Percentiles rank a stretch among this genome's conserved stretches.
These are phyloP conservation scores for Colletotrichum lindemuthianum DNA, from an alignment of 2,329 filamentous ascomycete species.

Conservation along the genomic window DNA sequence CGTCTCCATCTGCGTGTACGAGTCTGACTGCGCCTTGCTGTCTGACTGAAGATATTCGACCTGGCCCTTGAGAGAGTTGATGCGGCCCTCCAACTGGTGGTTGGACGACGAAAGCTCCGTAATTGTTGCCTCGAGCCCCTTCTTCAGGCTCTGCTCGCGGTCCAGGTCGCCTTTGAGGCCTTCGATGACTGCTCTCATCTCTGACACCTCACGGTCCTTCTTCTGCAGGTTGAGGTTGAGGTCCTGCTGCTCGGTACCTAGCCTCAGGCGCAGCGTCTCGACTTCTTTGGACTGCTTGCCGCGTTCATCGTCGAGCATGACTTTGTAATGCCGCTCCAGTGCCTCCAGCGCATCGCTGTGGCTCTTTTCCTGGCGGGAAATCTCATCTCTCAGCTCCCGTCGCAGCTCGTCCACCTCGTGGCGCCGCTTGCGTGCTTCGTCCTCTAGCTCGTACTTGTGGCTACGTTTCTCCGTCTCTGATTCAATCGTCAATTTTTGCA, in stretches of 20 bases:
- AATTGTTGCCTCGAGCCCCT: constrained; percentile 61
- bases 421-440: constrained; percentile 61
- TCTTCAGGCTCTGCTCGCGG: constrained; percentile 72
- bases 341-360: constrained; percentile 76
- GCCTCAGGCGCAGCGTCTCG: constrained; percentile 67
- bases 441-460: constrained; percentile 64
- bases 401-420: constrained; percentile 66
- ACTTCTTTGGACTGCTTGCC: constrained; percentile 68
- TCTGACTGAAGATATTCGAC: constrained; percentile 92
- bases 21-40: constrained; percentile 86
- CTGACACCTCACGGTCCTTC: constrained; percentile 65
- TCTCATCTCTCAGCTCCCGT: constrained; percentile 61
- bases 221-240: constrained; percentile 57
- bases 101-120: constrained; percentile 69
- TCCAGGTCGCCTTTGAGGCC: constrained; percentile 61
- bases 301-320: constrained; percentile 74
- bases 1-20: constrained; percentile 83
- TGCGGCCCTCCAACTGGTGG: constrained; percentile 76
- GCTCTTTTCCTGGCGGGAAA: constrained; percentile 66
- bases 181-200: constrained; percentile 57
- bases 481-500: constrained; percentile 50
- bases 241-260: constrained; percentile 63
- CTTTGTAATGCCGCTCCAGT: constrained; percentile 69
- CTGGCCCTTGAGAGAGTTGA: constrained; percentile 80
- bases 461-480: constrained; percentile 56